Conservation (phyloP, 1,139 yeast species). For the Hansenula lynferdii region DNA sequence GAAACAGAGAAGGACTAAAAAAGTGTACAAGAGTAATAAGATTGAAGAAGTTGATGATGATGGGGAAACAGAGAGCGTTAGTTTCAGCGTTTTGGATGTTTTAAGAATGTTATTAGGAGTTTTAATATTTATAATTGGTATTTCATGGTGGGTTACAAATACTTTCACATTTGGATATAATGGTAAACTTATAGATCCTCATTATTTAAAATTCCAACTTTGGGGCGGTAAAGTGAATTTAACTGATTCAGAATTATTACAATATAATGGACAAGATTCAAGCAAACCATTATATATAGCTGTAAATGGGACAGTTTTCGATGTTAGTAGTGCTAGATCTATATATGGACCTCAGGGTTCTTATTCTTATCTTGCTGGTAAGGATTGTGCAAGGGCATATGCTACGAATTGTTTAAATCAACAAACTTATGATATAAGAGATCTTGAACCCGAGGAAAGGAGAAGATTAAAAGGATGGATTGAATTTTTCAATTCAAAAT, state of each 20-base stretch:
- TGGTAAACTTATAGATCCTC: conserved; percentile 14
- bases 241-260: conserved; percentile 43
- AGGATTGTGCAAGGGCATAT: conserved; percentile 69
- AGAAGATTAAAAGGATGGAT: conserved; percentile 22
- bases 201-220: conserved; percentile 19
- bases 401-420: conserved; percentile 76
- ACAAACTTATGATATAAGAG: conserved; percentile 66
- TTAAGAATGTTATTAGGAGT: conserved; percentile 19
- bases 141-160: conserved; percentile 15
- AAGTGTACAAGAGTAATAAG: not conserved
- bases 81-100: conserved; percentile 26
- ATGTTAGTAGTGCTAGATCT: conserved; percentile 50
- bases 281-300: conserved; percentile 56
- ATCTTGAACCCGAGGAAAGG: conserved; percentile 36
- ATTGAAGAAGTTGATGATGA: conserved; percentile 1
- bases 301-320: conserved; percentile 64
- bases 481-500: conserved; percentile 21
- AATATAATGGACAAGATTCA: conserved; percentile 48
- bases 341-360: conserved; percentile 67
- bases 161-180: conserved; percentile 12
- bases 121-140: conserved; percentile 5
- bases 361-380: conserved; percentile 59
- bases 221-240: conserved; percentile 27
- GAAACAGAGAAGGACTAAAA: not conserved
- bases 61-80: conserved; percentile 6